These are phyloP conservation scores for Ormosia semicastrata DNA, from an alignment of 306 rosid species.

Conservation along the genomic window DNA sequence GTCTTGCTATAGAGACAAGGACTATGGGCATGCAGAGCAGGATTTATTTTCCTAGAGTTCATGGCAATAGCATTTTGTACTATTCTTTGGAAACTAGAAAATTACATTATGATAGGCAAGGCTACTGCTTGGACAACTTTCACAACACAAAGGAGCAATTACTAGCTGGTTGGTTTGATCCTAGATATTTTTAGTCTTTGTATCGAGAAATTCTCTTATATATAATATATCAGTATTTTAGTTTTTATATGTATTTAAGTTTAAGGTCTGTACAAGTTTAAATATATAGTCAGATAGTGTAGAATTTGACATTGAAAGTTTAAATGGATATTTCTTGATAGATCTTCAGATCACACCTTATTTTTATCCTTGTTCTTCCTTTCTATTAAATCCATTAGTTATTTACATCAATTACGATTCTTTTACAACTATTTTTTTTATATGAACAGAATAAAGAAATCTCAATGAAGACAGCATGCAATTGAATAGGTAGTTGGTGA, in stretches of 20 bases:
- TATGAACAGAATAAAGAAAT: too few species aligned
- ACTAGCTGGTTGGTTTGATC: background rate
- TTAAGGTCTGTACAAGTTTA: too few species aligned
- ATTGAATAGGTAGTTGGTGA: too few species aligned
- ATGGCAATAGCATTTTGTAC: background rate
- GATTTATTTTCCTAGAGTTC: constrained; percentile 4
- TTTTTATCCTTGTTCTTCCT: too few species aligned
- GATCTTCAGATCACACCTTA: too few species aligned
- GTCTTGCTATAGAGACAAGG: background rate
- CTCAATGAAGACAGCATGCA: too few species aligned
- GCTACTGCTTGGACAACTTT: background rate
- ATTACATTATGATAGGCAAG: background rate
- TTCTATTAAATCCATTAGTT: too few species aligned
- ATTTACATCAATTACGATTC: too few species aligned
- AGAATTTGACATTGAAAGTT: too few species aligned
- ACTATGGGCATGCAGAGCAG: background rate
- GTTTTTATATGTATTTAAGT: background rate
- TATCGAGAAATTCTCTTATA: background rate
- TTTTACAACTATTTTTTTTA: too few species aligned
- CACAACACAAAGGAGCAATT: background rate
- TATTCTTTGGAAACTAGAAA: background rate
- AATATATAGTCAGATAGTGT: too few species aligned
- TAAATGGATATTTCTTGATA: too few species aligned
- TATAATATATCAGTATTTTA: background rate
- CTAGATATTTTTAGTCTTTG: background rate